A percentile compares a stretch with the other conserved stretches of the same genome.
Evolutionary conservation across 371 early-diverging fungal species (phyloP).

Genomic region (Catenaria anguillulae): DNA sequence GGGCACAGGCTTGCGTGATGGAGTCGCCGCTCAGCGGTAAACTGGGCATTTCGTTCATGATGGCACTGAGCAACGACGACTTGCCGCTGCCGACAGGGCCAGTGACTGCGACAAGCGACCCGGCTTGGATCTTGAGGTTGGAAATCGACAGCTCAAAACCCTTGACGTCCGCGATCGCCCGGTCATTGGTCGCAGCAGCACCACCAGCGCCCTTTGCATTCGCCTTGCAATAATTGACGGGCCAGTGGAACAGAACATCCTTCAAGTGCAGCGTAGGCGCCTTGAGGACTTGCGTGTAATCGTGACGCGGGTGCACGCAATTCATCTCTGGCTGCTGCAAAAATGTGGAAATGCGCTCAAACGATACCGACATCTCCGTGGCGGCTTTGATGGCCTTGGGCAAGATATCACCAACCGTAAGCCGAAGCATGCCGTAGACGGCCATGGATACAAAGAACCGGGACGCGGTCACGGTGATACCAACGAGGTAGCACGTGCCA

Average conservation of each 20-base stretch:
- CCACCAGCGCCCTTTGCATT: neutral
- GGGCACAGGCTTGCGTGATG: slow-evolving; percentile 1
- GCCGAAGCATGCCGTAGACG: slow-evolving; percentile 12
- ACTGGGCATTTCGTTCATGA: slow-evolving; percentile 21
- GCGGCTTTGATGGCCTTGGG: neutral
- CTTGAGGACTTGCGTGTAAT: too few species aligned
- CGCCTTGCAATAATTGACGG: neutral
- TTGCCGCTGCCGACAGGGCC: slow-evolving; percentile 37
- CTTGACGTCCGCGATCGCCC: neutral
- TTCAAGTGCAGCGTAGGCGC: too few species aligned
- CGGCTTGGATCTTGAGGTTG: slow-evolving; percentile 4
- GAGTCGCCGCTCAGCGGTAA: neutral
- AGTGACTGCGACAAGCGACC: slow-evolving; percentile 19
- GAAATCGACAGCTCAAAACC: neutral
- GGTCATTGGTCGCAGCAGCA: neutral
- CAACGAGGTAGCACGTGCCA: neutral
- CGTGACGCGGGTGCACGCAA: too few species aligned
- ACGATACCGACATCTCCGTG: neutral
- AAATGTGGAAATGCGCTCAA: neutral
- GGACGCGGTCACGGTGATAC: neutral
- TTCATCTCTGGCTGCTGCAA: neutral
- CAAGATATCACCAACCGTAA: slow-evolving; percentile 7
- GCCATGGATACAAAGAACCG: slow-evolving; percentile 19
- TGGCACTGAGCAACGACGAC: slow-evolving; percentile 19
- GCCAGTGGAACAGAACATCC: too few species aligned